phyloP scores from a whole-genome alignment of 345 rosid species.

The Populus euphratica region DNA sequence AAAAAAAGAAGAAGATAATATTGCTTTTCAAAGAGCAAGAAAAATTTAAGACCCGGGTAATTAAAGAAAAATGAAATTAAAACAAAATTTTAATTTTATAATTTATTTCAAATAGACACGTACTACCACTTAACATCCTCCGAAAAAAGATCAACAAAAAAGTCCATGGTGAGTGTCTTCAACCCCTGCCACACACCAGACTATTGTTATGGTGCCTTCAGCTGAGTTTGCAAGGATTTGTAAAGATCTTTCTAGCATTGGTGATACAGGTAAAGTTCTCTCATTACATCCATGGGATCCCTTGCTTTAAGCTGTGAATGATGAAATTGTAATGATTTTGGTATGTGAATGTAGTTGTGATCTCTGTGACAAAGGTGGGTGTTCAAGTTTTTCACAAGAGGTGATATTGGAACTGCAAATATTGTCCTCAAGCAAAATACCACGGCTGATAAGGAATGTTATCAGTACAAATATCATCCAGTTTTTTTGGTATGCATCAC shows the following conservation, averaged over 20 bases:
- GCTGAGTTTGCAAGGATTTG: slow-evolving; percentile 86
- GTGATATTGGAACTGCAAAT: slow-evolving; percentile 96
- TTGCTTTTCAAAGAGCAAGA: too few relatives aligned
- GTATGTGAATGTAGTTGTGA: slow-evolving; percentile 53
- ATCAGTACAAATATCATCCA: background rate
- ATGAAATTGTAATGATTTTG: background rate
- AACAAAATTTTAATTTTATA: too few relatives aligned
- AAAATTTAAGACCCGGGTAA: too few relatives aligned
- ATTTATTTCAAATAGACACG: too few relatives aligned
- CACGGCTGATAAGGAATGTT: slow-evolving; percentile 73
- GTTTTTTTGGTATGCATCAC: background rate
- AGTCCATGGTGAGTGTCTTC: too few relatives aligned
- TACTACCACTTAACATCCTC: too few relatives aligned
- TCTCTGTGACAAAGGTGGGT: slow-evolving; percentile 95
- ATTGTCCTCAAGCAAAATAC: slow-evolving; percentile 91
- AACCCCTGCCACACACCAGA: too few relatives aligned
- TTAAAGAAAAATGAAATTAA: too few relatives aligned
- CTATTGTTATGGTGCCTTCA: slow-evolving; percentile 95
- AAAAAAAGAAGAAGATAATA: too few relatives aligned
- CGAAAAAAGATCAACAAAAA: too few relatives aligned
- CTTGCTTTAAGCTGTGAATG: background rate
- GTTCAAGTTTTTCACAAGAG: slow-evolving; percentile 90
- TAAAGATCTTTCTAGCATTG: slow-evolving; percentile 84
- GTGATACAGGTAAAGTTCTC: slow-evolving; percentile 69
- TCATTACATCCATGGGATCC: background rate